Percentiles rank a stretch among this genome's conserved stretches.
phyloP scores from a whole-genome alignment of 352 stramenopile genomes.

The Phytopythium mirpurense region DNA sequence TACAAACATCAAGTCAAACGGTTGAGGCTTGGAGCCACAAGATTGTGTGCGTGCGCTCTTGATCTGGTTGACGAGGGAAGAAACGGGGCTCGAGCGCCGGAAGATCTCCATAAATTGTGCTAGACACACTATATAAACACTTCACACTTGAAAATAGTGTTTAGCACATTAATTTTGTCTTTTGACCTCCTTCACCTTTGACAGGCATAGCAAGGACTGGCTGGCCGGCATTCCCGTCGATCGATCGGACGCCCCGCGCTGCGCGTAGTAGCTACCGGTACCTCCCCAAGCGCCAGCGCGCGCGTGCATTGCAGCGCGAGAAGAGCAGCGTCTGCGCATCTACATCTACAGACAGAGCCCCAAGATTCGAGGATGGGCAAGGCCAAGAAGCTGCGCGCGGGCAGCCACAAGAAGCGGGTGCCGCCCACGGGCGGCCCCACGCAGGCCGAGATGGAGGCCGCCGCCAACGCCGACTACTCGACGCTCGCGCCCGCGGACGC shows the following conservation, averaged over 20 bases:
- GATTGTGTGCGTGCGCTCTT: slow-evolving; percentile 2
- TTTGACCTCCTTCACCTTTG: no score
- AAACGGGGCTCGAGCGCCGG: background rate
- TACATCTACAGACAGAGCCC: no score
- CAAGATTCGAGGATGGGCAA: slow-evolving; percentile 67
- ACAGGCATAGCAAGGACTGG: background rate
- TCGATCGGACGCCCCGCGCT: no score
- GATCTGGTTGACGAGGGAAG: background rate
- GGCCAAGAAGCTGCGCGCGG: slow-evolving; percentile 82
- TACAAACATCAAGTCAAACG: slow-evolving; percentile 9
- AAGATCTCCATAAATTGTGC: background rate
- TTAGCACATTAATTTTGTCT: background rate
- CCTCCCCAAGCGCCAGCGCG: no score
- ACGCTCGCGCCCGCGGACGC: slow-evolving; percentile 47
- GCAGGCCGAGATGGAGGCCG: slow-evolving; percentile 49
- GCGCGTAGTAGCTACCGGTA: no score
- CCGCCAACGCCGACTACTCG: slow-evolving; percentile 32
- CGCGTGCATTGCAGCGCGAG: no score
- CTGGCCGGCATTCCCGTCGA: background rate
- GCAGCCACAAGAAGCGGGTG: slow-evolving; percentile 78
- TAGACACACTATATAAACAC: background rate
- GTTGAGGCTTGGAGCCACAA: background rate
- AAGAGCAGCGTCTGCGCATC: no score
- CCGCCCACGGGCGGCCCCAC: slow-evolving; percentile 56
- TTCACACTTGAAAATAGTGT: no score